Conservation (phyloP, 441 rosid genomes). For the Iberis amara region DNA sequence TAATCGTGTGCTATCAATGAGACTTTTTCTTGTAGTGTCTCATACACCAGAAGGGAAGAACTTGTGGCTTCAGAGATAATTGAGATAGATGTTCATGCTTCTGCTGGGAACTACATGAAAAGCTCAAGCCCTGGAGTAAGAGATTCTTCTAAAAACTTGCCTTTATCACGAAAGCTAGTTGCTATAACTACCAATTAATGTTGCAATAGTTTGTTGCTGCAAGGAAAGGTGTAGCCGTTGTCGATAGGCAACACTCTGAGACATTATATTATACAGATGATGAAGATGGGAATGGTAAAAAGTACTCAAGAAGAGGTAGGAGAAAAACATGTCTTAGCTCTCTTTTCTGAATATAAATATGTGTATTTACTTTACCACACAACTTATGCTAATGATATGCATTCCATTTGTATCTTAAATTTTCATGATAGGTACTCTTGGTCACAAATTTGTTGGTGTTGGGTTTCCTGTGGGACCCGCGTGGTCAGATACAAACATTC, state of each 20-base stretch:
- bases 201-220: constrained; percentile 73
- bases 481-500: no score
- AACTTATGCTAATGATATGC: no score
- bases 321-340: no score
- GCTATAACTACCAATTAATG: constrained; percentile 22
- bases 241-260: constrained; percentile 76
- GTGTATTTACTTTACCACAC: no score
- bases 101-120: constrained; percentile 63
- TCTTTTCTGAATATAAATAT: no score
- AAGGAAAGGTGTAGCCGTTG: constrained; percentile 62
- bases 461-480: no score
- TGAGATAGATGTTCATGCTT: constrained; percentile 78
- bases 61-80: constrained; percentile 62
- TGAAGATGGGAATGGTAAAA: constrained; percentile 79
- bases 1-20: no score
- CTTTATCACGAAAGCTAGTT: neutral
- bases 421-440: no score
- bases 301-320: constrained; percentile 84
- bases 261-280: constrained; percentile 79
- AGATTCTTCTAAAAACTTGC: constrained; percentile 21
- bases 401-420: no score
- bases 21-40: no score
- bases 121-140: constrained; percentile 78
- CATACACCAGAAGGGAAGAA: constrained; percentile 40
- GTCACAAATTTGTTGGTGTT: no score